These are phyloP conservation scores for Aurinia saxatilis DNA, from an alignment of 345 rosid genomes.

Conservation along the genomic window DNA sequence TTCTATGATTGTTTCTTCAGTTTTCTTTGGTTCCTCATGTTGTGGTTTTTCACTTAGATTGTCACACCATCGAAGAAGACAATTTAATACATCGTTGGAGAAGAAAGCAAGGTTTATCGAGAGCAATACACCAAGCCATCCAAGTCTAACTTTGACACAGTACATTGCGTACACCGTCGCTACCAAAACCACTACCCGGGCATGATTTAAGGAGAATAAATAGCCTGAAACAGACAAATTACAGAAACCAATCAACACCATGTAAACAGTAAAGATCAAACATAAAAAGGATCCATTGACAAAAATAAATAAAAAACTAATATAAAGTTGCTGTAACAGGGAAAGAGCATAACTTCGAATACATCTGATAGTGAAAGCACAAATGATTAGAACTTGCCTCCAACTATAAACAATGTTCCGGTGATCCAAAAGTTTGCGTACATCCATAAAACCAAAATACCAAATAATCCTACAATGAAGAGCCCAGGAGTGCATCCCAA, in stretches of 20 bases:
- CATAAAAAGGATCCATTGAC: background rate
- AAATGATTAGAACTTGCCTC: constrained; percentile 51
- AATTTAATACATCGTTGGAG: constrained; percentile 71
- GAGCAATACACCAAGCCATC: constrained; percentile 87
- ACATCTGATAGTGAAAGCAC: no score
- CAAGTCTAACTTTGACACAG: constrained; percentile 80
- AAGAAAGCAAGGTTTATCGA: constrained; percentile 83
- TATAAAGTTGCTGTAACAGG: background rate
- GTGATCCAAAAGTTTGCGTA: constrained; percentile 98
- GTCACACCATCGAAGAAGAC: constrained; percentile 78
- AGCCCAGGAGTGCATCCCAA: constrained; percentile 96
- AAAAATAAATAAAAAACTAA: background rate
- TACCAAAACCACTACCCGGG: constrained; percentile 74
- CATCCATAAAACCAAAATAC: constrained; percentile 91
- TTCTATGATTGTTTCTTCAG: constrained; percentile 42
- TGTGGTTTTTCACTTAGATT: constrained; percentile 51
- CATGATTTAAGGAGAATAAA: constrained; percentile 85
- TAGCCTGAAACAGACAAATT: constrained; percentile 53
- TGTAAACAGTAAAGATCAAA: background rate
- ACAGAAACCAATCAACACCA: constrained; percentile 11
- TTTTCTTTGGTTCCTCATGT: constrained; percentile 55
- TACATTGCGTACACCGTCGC: constrained; percentile 67
- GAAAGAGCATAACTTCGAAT: background rate
- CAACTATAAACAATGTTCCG: constrained; percentile 81
- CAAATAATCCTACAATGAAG: constrained; percentile 79